Conservation (phyloP, 2,329 filamentous ascomycete genomes). For the Fusarium begoniae region DNA sequence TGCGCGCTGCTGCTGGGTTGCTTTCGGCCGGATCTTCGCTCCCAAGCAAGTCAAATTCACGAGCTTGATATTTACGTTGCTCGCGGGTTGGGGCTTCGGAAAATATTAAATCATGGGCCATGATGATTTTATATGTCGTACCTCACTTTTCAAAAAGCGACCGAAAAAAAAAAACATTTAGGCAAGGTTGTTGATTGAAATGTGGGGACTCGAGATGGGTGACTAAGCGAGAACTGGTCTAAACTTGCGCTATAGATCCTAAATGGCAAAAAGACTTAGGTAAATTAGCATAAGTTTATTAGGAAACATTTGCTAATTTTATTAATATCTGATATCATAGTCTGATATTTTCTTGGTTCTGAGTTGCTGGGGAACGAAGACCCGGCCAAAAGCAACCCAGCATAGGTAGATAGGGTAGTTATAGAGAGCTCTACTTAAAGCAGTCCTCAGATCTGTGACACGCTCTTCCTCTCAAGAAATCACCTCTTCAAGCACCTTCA, state of each 20-base stretch:
- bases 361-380: too few species aligned
- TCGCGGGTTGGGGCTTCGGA: neutral
- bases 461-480: neutral
- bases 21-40: constrained; percentile 64
- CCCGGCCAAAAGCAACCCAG: too few species aligned
- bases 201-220: neutral
- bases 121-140: neutral
- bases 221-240: neutral
- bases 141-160: neutral
- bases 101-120: neutral
- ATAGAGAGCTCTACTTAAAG: too few species aligned
- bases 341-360: neutral
- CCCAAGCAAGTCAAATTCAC: constrained; percentile 59
- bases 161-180: neutral
- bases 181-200: neutral
- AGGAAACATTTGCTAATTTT: neutral
- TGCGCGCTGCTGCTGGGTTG: constrained; percentile 53
- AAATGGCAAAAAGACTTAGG: neutral
- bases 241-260: neutral
- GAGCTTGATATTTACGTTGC: neutral
- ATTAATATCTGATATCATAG: neutral
- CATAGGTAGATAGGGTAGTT: too few species aligned
- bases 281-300: neutral
- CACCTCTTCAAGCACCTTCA: neutral
- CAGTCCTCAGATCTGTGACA: neutral